Conservation (phyloP, 2,329 filamentous ascomycete genomes). For the Penicillium glabrum region DNA sequence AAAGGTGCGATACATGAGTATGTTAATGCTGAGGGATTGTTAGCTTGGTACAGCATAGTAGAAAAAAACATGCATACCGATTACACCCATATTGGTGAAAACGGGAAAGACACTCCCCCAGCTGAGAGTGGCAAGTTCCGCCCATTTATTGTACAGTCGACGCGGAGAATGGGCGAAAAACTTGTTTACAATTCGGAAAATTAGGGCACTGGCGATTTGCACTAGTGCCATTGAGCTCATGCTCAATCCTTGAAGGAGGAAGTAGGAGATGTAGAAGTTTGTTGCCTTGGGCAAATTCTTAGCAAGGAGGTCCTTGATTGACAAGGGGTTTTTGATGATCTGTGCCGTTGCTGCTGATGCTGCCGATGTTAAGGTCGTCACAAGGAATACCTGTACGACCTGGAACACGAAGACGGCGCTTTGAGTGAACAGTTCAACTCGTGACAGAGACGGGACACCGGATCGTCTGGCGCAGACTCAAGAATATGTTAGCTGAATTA, state of each 20-base stretch:
- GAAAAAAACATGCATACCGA: constrained; percentile 56
- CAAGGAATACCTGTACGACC: constrained; percentile 85
- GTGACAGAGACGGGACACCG: constrained; percentile 75
- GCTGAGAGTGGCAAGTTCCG: constrained; percentile 68
- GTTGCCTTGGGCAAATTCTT: constrained; percentile 78
- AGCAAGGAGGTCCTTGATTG: constrained; percentile 67
- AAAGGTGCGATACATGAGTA: constrained; percentile 87
- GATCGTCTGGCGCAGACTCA: constrained; percentile 72
- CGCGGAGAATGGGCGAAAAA: constrained; percentile 70
- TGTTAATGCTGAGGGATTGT: constrained; percentile 62
- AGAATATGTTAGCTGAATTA: not conserved
- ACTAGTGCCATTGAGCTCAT: constrained; percentile 72
- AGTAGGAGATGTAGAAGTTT: constrained; percentile 95
- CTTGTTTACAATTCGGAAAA: constrained; percentile 72
- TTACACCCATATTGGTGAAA: constrained; percentile 76
- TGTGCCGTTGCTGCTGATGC: constrained; percentile 69
- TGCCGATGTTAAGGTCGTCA: constrained; percentile 79
- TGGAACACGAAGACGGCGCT: constrained; percentile 75
- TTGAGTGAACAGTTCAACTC: constrained; percentile 85
- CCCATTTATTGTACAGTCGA: constrained; percentile 73
- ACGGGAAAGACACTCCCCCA: constrained; percentile 85
- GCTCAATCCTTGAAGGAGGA: constrained; percentile 83
- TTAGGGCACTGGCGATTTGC: constrained; percentile 68
- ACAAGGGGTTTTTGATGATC: constrained; percentile 65
- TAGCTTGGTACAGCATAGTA: not conserved